Conservation (phyloP, 768 basidiomycete species). For the Psilocybe cyanescens region DNA sequence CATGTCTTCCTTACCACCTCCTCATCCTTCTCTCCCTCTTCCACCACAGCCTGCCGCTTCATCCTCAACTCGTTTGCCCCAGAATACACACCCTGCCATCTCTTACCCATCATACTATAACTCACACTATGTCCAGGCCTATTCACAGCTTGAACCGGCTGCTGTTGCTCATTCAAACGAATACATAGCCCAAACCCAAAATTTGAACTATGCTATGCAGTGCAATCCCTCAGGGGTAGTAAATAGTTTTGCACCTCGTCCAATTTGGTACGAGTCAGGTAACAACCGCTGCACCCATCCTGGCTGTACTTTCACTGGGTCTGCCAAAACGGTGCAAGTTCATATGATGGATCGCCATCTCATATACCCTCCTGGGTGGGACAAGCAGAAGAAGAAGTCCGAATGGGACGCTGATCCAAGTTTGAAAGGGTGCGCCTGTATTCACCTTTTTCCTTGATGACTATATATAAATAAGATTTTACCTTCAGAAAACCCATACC, state of each 20-base stretch:
- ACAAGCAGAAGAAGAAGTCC: conserved; percentile 50
- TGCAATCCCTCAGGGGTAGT: not conserved
- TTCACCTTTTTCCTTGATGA: not conserved
- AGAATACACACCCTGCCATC: not conserved
- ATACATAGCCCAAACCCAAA: not conserved
- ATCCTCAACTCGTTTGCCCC: conserved; percentile 4
- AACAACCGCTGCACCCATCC: conserved; percentile 60
- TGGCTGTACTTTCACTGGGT: conserved; percentile 72
- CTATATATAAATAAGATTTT: not conserved
- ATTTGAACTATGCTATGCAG: not conserved
- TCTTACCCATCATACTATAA: conserved; percentile 38
- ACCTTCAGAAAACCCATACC: conserved; percentile 63
- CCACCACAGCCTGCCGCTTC: not conserved
- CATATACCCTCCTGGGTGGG: conserved; percentile 78
- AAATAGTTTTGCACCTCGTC: conserved; percentile 5
- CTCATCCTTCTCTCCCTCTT: conserved; percentile 25
- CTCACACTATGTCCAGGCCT: conserved; percentile 61
- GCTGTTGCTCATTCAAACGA: not conserved
- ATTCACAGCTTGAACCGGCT: conserved; percentile 34
- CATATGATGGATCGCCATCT: conserved; percentile 94
- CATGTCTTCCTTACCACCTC: conserved; percentile 20
- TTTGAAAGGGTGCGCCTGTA: conserved; percentile 65
- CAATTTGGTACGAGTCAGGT: conserved; percentile 67
- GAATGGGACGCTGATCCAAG: conserved; percentile 87
- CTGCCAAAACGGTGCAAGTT: conserved; percentile 69